phyloP scores from a whole-genome alignment of 768 basidiomycete genomes.

The Tephrocybe sp. region DNA sequence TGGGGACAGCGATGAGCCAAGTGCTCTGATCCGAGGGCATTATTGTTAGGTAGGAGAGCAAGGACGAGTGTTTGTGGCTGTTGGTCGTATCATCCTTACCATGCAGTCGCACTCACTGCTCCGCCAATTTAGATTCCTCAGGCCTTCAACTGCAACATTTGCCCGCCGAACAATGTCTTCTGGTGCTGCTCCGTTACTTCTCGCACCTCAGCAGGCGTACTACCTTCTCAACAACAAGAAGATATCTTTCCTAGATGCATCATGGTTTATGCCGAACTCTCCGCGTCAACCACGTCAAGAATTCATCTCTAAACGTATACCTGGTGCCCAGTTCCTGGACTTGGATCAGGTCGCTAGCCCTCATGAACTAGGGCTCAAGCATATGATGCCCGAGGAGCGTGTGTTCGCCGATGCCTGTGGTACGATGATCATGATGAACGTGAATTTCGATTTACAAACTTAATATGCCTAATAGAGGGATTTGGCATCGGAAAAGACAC shows the following conservation, averaged over 20 bases:
- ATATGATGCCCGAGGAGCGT: conserved; percentile 84
- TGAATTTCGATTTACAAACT: conserved; percentile 1
- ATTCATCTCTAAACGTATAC: conserved; percentile 64
- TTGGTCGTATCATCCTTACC: conserved; percentile 7
- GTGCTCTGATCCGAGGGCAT: conserved; percentile 98
- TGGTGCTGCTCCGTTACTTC: conserved; percentile 41
- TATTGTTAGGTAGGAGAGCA: conserved; percentile 17
- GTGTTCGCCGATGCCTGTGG: conserved; percentile 79
- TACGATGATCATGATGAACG: conserved; percentile 38
- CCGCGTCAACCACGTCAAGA: conserved; percentile 69
- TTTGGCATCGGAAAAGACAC: conserved; percentile 72
- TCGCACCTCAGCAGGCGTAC: conserved; percentile 49
- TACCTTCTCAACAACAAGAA: conserved; percentile 31
- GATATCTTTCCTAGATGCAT: conserved; percentile 65
- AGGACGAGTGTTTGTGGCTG: conserved; percentile 17
- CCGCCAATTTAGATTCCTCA: not conserved
- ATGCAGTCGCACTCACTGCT: conserved; percentile 9
- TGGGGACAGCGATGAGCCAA: conserved; percentile 87
- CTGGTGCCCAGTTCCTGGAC: conserved; percentile 72
- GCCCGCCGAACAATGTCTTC: conserved; percentile 35
- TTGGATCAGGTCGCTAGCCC: conserved; percentile 74
- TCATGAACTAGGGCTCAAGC: conserved; percentile 79
- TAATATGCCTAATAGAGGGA: conserved; percentile 38
- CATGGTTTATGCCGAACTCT: conserved; percentile 94
- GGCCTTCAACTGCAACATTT: conserved; percentile 9